phyloP scores from a whole-genome alignment of 1,139 yeast genomes.

The Yamadazyma dendronema region DNA sequence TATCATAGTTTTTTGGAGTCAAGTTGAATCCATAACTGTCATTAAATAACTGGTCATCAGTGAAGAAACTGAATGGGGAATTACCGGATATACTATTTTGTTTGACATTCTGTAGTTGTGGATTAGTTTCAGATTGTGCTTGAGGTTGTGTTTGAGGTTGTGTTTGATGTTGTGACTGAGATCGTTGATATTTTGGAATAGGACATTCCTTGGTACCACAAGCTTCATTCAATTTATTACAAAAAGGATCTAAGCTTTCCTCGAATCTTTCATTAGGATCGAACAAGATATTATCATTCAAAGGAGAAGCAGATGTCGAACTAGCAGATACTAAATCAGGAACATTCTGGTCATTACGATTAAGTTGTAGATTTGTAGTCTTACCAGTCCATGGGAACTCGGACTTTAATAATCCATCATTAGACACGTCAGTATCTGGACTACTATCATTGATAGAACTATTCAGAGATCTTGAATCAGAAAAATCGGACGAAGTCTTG shows the following conservation, averaged over 20 bases:
- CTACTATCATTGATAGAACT: constrained; percentile 19
- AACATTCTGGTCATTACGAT: constrained; percentile 15
- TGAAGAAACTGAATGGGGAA: constrained; percentile 23
- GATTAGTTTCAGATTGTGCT: not conserved
- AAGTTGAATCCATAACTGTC: constrained; percentile 22
- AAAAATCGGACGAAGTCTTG: constrained; percentile 13
- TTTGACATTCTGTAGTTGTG: not conserved
- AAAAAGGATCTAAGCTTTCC: constrained; percentile 59
- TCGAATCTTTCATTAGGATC: constrained; percentile 31
- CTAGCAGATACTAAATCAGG: constrained; percentile 40
- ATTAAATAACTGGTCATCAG: constrained; percentile 30
- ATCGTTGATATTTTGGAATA: constrained; percentile 45
- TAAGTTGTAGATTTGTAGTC: constrained; percentile 13
- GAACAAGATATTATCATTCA: constrained; percentile 36
- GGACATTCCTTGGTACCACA: constrained; percentile 82
- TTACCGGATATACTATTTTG: constrained; percentile 1
- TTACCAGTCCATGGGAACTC: constrained; percentile 36
- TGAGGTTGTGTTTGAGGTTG: not conserved
- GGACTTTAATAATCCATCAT: constrained; percentile 19
- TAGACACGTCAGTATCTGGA: constrained; percentile 22
- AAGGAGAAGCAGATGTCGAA: constrained; percentile 39
- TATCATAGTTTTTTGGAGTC: constrained; percentile 11
- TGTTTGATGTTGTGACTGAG: not conserved
- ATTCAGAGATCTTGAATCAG: constrained; percentile 13
- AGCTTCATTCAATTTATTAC: constrained; percentile 71